phyloP scores from a whole-genome alignment of 2,329 filamentous ascomycete species.

The Colletotrichum plurivorum region DNA sequence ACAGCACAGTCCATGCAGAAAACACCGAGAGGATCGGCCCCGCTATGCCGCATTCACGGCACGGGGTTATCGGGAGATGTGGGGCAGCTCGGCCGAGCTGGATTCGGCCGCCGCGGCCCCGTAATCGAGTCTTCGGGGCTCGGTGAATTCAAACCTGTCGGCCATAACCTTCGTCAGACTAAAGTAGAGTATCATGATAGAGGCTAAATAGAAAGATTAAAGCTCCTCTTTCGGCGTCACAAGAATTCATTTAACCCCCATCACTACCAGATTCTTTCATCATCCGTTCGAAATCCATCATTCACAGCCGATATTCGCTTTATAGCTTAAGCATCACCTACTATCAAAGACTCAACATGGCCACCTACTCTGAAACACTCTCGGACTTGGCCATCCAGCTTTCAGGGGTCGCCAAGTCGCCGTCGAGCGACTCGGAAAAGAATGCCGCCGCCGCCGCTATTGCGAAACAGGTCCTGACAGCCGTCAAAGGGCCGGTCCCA shows the following conservation, averaged over 20 bases:
- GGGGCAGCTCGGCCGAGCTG: neutral
- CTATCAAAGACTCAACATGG: neutral
- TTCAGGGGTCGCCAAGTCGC: conserved; percentile 3
- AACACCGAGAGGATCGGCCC: conserved; percentile 26
- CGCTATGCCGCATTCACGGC: neutral
- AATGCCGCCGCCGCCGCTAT: conserved; percentile 15
- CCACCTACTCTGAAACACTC: conserved; percentile 2
- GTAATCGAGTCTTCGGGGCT: conserved; percentile 5
- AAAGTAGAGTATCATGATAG: neutral
- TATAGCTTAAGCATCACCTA: neutral
- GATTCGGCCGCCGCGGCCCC: neutral
- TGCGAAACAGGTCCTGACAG: conserved; percentile 26
- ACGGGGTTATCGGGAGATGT: conserved; percentile 12
- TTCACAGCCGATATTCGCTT: neutral
- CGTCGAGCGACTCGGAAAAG: conserved; percentile 19
- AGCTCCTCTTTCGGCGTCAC: neutral
- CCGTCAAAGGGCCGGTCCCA: conserved; percentile 17
- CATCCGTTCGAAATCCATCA: neutral
- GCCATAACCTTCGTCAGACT: neutral
- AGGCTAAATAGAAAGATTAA: neutral
- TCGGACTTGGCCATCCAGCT: conserved; percentile 14
- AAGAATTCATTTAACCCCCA: neutral
- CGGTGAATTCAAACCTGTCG: neutral
- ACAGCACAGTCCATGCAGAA: conserved; percentile 11
- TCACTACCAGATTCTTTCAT: neutral